A percentile compares a stretch with the other conserved stretches of the same genome.
Conservation (phyloP, 345 rosid species). For the Theobroma cacao region DNA sequence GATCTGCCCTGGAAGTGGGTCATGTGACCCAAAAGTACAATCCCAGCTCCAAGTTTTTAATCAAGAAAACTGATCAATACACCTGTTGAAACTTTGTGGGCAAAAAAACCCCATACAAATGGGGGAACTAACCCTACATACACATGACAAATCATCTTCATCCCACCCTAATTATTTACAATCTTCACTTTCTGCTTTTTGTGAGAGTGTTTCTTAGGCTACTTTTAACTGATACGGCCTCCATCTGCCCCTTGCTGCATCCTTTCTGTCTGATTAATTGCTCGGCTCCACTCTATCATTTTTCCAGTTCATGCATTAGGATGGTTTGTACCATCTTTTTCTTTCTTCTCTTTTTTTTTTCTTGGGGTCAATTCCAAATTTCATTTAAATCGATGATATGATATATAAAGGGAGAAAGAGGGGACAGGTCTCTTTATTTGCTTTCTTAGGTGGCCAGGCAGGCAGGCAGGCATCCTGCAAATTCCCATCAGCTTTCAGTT, state of each 20-base stretch:
- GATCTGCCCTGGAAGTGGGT: constrained; percentile 26
- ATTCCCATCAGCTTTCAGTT: constrained; percentile 30
- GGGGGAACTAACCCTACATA: neutral
- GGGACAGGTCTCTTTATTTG: neutral
- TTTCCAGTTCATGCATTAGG: neutral
- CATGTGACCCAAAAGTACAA: constrained; percentile 5
- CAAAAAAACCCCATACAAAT: neutral
- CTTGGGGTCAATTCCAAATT: neutral
- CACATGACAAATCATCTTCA: neutral
- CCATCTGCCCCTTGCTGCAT: neutral
- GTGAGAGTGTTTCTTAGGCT: constrained; percentile 16
- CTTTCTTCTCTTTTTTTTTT: neutral
- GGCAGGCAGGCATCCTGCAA: neutral
- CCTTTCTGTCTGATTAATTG: constrained; percentile 14
- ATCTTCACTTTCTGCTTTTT: constrained; percentile 4
- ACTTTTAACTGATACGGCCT: neutral
- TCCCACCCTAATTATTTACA: neutral
- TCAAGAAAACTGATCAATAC: neutral
- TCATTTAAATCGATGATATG: neutral
- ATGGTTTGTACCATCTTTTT: neutral
- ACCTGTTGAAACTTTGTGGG: constrained; percentile 6
- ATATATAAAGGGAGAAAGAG: neutral
- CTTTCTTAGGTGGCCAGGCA: neutral
- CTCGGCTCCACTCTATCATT: constrained; percentile 20
- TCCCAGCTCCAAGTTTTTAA: constrained; percentile 1